These are phyloP conservation scores for Iberis amara DNA, from an alignment of 441 rosid genomes.

Conservation along the genomic window DNA sequence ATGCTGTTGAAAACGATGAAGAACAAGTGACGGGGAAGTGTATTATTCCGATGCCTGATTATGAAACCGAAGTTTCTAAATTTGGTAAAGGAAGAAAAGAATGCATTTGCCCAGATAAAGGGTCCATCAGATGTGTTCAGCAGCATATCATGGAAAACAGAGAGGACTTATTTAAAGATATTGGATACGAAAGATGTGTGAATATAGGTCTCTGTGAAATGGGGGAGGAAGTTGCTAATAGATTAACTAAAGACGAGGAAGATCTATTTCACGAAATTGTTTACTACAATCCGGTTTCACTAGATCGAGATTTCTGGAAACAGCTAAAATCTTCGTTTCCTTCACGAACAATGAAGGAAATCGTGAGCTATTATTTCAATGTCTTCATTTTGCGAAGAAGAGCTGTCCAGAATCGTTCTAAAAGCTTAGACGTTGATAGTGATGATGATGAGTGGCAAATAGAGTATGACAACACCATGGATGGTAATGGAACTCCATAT, in stretches of 20 bases:
- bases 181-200: constrained; percentile 35
- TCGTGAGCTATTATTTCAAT: constrained; percentile 57
- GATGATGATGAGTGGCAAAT: constrained; percentile 65
- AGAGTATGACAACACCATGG: no score
- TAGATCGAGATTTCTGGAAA: constrained; percentile 50
- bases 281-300: constrained; percentile 41
- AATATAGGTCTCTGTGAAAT: constrained; percentile 44
- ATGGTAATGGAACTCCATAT: no score
- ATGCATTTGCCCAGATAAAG: constrained; percentile 44
- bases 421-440: constrained; percentile 42
- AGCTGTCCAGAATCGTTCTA: constrained; percentile 47
- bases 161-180: constrained; percentile 34
- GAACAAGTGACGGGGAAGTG: constrained; percentile 35
- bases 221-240: constrained; percentile 54
- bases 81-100: constrained; percentile 31
- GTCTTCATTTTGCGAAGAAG: constrained; percentile 49
- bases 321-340: constrained; percentile 38
- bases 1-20: constrained; percentile 17
- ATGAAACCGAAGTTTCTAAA: constrained; percentile 24
- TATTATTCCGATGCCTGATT: constrained; percentile 42
- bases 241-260: constrained; percentile 48
- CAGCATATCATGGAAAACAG: constrained; percentile 48
- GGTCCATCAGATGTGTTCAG: constrained; percentile 49
- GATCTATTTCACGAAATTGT: constrained; percentile 39
- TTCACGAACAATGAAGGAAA: constrained; percentile 36